These are phyloP conservation scores for Fusarium piperis DNA, from an alignment of 2,329 filamentous ascomycete genomes.

Conservation along the genomic window DNA sequence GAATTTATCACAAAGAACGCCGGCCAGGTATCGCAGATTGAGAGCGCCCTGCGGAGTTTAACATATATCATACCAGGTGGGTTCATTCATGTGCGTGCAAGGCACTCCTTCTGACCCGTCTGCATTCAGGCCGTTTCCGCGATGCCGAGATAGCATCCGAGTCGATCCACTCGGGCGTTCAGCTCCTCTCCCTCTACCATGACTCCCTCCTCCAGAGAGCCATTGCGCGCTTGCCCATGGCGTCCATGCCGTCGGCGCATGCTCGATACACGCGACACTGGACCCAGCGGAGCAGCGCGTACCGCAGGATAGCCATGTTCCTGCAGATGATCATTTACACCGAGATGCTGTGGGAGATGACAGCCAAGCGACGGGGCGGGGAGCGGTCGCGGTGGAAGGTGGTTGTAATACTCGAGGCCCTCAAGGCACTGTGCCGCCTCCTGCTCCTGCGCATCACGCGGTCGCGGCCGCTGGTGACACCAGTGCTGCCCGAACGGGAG, in stretches of 20 bases:
- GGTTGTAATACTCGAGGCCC: constrained; percentile 82
- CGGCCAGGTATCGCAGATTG: constrained; percentile 92
- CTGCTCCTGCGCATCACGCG: constrained; percentile 85
- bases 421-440: constrained; percentile 87
- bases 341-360: constrained; percentile 97
- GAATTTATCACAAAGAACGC: constrained; percentile 96
- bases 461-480: constrained; percentile 82
- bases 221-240: constrained; percentile 66
- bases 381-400: constrained; percentile 86
- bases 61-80: constrained; percentile 94
- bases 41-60: constrained; percentile 89
- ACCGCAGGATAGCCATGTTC: constrained; percentile 81
- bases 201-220: constrained; percentile 80
- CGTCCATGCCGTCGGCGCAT: constrained; percentile 66
- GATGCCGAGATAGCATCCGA: constrained; percentile 97
- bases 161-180: constrained; percentile 86
- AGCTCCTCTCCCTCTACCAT: constrained; percentile 92
- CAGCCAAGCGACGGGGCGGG: constrained; percentile 84
- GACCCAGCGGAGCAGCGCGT: constrained; percentile 72
- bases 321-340: constrained; percentile 94
- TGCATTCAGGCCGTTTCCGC: constrained; percentile 75
- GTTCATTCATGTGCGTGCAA: constrained; percentile 2
- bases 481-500: constrained; percentile 87
- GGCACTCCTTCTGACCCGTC: constrained; percentile 9
- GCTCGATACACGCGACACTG: constrained; percentile 75